These are phyloP conservation scores for Linum trigynum DNA, from an alignment of 345 rosid species.

Conservation along the genomic window DNA sequence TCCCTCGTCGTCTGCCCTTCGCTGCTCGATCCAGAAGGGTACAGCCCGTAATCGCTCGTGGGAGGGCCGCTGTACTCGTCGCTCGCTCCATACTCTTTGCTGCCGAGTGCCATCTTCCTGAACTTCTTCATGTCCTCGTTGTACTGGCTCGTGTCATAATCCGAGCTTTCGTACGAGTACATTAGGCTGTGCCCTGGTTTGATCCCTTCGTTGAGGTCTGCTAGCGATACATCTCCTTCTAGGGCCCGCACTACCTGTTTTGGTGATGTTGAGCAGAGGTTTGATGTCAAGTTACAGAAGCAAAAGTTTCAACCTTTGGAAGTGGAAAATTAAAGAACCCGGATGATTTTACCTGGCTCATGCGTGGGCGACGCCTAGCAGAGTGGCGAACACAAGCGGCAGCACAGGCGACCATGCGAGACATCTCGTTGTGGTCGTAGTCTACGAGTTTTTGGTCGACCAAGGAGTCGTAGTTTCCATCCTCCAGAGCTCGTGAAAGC, in stretches of 20 bases:
- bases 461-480: slow-evolving; percentile 22
- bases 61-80: slow-evolving; percentile 14
- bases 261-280: not conserved
- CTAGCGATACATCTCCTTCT: slow-evolving; percentile 11
- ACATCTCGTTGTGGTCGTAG: slow-evolving; percentile 11
- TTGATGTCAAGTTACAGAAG: not conserved
- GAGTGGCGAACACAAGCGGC: slow-evolving; percentile 21
- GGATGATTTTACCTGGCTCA: slow-evolving; percentile 12
- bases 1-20: slow-evolving; percentile 1
- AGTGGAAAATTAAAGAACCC: not conserved
- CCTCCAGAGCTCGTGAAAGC: slow-evolving; percentile 27
- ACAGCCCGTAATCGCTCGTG: slow-evolving; percentile 16
- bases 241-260: slow-evolving; percentile 13
- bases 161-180: slow-evolving; percentile 1
- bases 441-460: slow-evolving; percentile 11
- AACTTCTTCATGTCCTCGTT: not conserved
- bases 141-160: not conserved
- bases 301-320: not conserved
- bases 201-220: slow-evolving; percentile 12
- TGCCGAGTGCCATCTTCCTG: slow-evolving; percentile 5
- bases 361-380: slow-evolving; percentile 15
- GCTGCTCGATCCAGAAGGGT: slow-evolving; percentile 18
- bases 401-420: slow-evolving; percentile 17
- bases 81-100: not conserved
- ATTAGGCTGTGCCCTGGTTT: slow-evolving; percentile 8